Conservation (phyloP, 164 flowering plant species). For the Dillenia turbinata region DNA sequence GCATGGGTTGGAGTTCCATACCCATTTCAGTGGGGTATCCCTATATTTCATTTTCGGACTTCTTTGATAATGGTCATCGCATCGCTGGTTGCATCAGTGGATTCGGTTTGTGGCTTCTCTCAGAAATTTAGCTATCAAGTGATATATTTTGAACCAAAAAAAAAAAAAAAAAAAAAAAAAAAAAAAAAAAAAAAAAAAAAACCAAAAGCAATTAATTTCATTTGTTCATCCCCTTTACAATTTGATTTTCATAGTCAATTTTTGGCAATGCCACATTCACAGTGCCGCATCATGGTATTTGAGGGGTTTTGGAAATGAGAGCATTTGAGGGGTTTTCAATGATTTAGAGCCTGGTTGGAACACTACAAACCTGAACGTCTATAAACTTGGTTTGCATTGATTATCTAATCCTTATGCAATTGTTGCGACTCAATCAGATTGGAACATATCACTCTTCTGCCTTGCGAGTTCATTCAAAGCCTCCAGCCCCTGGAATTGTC, state of each 20-base stretch:
- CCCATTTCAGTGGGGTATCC: constrained; percentile 96
- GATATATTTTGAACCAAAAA: background rate
- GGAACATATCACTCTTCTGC: constrained; percentile 79
- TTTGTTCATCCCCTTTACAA: background rate
- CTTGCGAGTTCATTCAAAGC: constrained; percentile 42
- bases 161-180: background rate
- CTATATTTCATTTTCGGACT: constrained; percentile 70
- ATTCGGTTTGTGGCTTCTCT: constrained; percentile 60
- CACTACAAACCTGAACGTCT: no score
- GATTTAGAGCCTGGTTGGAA: no score
- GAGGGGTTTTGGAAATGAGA: no score
- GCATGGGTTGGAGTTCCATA: constrained; percentile 85
- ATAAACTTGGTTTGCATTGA: no score
- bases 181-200: background rate
- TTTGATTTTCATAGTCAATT: no score
- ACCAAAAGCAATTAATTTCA: background rate
- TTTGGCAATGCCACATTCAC: no score
- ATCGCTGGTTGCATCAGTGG: constrained; percentile 72
- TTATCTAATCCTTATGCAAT: constrained; percentile 1
- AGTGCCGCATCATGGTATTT: no score
- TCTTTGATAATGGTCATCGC: constrained; percentile 72
- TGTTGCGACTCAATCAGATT: constrained; percentile 41
- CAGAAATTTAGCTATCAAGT: background rate
- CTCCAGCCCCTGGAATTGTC: constrained; percentile 81
- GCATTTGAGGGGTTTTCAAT: no score